A percentile compares a stretch with the other conserved stretches of the same genome.
Evolutionary conservation across 306 rosid genomes (phyloP).

Genomic region (Geum urbanum): DNA sequence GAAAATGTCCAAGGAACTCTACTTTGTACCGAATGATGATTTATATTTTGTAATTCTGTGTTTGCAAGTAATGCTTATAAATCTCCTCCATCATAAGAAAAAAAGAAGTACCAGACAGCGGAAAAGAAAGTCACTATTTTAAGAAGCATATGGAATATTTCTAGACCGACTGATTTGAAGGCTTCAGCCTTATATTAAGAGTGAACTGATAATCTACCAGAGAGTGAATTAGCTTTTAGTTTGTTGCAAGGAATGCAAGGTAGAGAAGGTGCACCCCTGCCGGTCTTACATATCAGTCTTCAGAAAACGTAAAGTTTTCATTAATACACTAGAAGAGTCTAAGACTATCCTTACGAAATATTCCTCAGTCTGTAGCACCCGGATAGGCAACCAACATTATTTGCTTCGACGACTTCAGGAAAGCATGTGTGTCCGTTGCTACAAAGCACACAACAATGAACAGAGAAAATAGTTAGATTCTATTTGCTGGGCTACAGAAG

Average conservation of each 20-base stretch:
- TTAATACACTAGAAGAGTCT: constrained; percentile 14
- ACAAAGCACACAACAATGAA: constrained; percentile 24
- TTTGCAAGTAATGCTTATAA: too few relatives aligned
- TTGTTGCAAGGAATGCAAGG: neutral
- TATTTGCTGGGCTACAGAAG: neutral
- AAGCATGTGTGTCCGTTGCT: constrained; percentile 69
- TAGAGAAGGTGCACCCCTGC: neutral
- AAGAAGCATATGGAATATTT: constrained; percentile 13
- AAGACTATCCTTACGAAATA: constrained; percentile 26
- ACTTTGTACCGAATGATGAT: too few relatives aligned
- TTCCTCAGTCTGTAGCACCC: constrained; percentile 64
- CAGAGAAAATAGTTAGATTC: neutral
- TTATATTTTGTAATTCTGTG: too few relatives aligned
- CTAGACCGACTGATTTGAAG: neutral
- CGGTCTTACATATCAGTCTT: neutral
- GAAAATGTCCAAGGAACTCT: too few relatives aligned
- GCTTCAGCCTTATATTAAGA: too few relatives aligned
- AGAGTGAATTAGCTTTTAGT: neutral
- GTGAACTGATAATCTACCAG: neutral
- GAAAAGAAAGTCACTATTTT: constrained; percentile 12
- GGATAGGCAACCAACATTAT: constrained; percentile 67
- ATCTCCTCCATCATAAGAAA: too few relatives aligned
- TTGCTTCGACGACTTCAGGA: constrained; percentile 60
- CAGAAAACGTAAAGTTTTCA: neutral
- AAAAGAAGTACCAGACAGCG: too few relatives aligned